Evolutionary conservation across 192 early-diverging fungal genomes (phyloP).

Genomic region (Coemansia sp.): DNA sequence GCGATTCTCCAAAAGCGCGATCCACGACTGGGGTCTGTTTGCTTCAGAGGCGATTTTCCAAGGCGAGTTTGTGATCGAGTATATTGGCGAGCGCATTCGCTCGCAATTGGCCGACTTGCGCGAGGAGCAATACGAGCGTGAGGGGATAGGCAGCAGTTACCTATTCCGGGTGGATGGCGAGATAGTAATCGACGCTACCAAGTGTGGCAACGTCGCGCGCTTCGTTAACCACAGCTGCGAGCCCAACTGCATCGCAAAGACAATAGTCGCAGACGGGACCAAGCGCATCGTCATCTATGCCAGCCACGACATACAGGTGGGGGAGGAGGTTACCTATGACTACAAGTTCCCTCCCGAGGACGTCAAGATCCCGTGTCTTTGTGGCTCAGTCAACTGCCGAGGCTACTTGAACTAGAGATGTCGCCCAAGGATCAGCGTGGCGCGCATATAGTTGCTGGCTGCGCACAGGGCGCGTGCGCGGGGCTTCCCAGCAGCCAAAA

Average conservation of each 20-base stretch:
- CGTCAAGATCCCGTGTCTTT: conserved; percentile 95
- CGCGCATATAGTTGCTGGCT: background rate
- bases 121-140: conserved; percentile 90
- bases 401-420: conserved; percentile 69
- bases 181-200: conserved; percentile 95
- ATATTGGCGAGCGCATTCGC: conserved; percentile 95
- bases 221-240: conserved; percentile 99
- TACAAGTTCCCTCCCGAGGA: conserved; percentile 75
- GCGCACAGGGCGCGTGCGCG: conserved; percentile 3
- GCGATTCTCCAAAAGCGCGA: conserved; percentile 86
- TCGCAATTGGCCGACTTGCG: conserved; percentile 92
- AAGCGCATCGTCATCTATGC: conserved; percentile 99
- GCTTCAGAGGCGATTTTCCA: conserved; percentile 90
- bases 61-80: conserved; percentile 97
- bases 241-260: conserved; percentile 97
- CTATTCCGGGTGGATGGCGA: conserved; percentile 96
- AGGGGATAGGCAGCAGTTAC: conserved; percentile 92
- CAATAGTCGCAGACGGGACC: conserved; percentile 85
- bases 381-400: conserved; percentile 80
- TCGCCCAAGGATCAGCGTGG: background rate
- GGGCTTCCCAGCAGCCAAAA: conserved; percentile 1
- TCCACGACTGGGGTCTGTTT: conserved; percentile 99
- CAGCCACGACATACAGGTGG: conserved; percentile 85
- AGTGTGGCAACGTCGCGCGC: conserved; percentile 94
- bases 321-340: conserved; percentile 99